A percentile compares a stretch with the other conserved stretches of the same genome.
phyloP scores from a whole-genome alignment of 495 filamentous ascomycete species.

The Penicillium longicatenatum region DNA sequence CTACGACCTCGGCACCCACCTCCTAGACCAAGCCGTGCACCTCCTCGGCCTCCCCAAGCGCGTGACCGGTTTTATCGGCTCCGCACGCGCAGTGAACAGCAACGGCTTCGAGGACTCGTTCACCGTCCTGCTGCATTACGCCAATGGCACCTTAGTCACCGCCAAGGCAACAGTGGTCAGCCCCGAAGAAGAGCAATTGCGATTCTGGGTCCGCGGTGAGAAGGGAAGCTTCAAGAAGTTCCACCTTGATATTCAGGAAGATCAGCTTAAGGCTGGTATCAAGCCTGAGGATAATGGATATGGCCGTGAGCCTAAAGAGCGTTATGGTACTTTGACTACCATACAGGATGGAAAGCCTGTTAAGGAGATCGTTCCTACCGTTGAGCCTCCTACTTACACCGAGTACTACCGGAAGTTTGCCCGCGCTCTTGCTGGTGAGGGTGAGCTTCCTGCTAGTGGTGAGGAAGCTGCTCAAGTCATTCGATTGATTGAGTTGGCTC shows the following conservation, averaged over 20 bases:
- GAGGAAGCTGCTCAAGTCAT: conserved; percentile 71
- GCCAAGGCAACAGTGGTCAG: conserved; percentile 72
- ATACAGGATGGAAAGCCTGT: conserved; percentile 43
- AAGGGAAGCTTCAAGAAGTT: conserved; percentile 82
- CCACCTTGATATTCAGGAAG: conserved; percentile 80
- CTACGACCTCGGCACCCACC: conserved; percentile 83
- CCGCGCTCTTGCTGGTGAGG: conserved; percentile 62
- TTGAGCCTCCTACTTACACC: conserved; percentile 69
- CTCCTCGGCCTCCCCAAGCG: conserved; percentile 75
- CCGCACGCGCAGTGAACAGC: conserved; percentile 60
- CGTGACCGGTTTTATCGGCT: conserved; percentile 68
- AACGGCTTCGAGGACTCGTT: conserved; percentile 67
- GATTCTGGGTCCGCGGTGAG: conserved; percentile 80
- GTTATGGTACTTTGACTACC: conserved; percentile 53
- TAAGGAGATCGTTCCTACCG: conserved; percentile 55
- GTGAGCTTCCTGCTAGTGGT: conserved; percentile 70
- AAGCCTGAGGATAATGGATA: conserved; percentile 65
- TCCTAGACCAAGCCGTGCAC: conserved; percentile 77
- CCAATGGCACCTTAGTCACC: conserved; percentile 57
- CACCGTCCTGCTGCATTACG: conserved; percentile 70
- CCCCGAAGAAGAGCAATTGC: conserved; percentile 67
- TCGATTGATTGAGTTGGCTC: conserved; percentile 70
- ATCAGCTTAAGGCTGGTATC: conserved; percentile 71
- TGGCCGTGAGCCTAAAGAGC: conserved; percentile 62
- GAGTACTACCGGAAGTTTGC: conserved; percentile 73